These are phyloP conservation scores for Dictyostelium brefeldianum DNA, from an alignment of 78 protist genomes.

Conservation along the genomic window DNA sequence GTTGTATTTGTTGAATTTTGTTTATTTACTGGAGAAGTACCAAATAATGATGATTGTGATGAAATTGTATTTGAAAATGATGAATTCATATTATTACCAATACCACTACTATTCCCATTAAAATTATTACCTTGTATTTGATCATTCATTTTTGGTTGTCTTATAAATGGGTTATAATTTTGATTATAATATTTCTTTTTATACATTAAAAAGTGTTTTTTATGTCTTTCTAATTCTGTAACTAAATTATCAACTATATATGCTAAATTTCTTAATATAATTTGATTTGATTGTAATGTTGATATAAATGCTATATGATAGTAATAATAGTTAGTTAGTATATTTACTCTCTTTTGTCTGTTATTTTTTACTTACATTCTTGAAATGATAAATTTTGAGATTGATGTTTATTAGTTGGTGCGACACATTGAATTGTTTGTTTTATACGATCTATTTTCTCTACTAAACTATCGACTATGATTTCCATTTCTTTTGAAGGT, in stretches of 20 bases:
- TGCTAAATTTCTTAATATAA: constrained; percentile 40
- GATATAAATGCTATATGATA: constrained; percentile 69
- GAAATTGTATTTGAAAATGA: neutral
- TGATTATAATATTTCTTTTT: constrained; percentile 47
- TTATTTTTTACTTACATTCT: constrained; percentile 22
- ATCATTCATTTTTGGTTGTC: neutral
- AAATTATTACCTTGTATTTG: neutral
- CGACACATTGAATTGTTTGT: constrained; percentile 24
- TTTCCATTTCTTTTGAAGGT: constrained; percentile 70
- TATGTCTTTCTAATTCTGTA: constrained; percentile 33
- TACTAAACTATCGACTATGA: constrained; percentile 35
- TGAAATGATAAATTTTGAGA: constrained; percentile 37
- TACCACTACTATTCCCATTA: neutral
- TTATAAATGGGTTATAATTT: constrained; percentile 60
- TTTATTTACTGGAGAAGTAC: neutral
- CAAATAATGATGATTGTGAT: constrained; percentile 59
- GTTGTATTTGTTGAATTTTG: constrained; percentile 22
- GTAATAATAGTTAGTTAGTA: neutral
- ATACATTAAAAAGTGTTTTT: constrained; percentile 15
- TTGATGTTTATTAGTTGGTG: constrained; percentile 28
- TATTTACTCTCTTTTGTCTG: neutral
- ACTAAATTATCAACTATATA: constrained; percentile 16
- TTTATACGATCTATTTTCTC: constrained; percentile 40
- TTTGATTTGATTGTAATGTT: constrained; percentile 69
- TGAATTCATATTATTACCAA: neutral